Base-by-base conservation (phyloP, 495 filamentous ascomycete genomes). In the Aspergillus cavernicola region DNA sequence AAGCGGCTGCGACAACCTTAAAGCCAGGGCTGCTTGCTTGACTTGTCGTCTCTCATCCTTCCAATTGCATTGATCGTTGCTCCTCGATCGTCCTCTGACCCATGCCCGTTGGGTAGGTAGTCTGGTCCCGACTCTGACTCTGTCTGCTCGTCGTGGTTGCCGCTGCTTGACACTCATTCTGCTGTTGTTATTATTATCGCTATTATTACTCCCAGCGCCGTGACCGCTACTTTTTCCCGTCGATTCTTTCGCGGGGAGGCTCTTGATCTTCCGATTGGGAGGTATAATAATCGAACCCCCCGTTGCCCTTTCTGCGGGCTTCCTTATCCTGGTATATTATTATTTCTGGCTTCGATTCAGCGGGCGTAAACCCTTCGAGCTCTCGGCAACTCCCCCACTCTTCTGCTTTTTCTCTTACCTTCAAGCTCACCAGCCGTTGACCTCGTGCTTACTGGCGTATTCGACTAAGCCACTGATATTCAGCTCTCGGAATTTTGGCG, bases 1-100 rank as follows among this genome's bases (percentile, higher is more conserved):
- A 56, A 56, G 61, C 62, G 56, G 62, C 58, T 58, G 58, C 54
- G 58, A 58, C 61, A 64, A 64, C 57, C 61, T 64, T 64, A 64
- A 60, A 64, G 50, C 37, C 55, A 52, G 51, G 35, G 29, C 39
- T 49, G 33, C 39, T 33, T 38, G 20, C 26, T 18, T 36, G 39
- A 43, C 37, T 38, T 9, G 28, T 45, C 29, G 15, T 20, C 46
- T 36, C 31, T 41, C 16, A 16, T 22, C 13, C 15, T 29, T 37
- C 45, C 50, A 54, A 57, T 51, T 51, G 52, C 40, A 3, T 33
- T 10, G 9, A 11, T n/a, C 9, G 12, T 39, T 48, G 41, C 42
- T 36, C 31, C 36, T 45, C 31, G 46, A 57, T 61, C 59, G 37
- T 33, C 55, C 42, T 42, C 23, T 41, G 22, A 49, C 48, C 55